A percentile compares a stretch with the other conserved stretches of the same genome.
These are phyloP conservation scores for Sedum album DNA, from an alignment of 164 flowering plant genomes.

Conservation along the genomic window DNA sequence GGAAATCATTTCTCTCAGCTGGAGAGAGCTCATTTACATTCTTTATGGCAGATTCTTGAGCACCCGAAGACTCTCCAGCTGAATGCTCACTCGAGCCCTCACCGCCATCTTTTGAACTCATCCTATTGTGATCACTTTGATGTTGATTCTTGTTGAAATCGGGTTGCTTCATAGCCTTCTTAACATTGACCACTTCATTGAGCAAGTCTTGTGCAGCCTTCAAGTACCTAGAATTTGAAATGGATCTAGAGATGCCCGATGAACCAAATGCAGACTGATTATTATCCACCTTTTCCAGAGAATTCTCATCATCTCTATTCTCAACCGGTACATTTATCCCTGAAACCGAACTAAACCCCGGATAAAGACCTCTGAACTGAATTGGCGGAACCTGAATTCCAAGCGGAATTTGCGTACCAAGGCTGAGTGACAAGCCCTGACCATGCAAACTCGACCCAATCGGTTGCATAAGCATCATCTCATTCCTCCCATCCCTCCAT, in stretches of 20 bases:
- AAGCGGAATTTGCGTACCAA: constrained; percentile 49
- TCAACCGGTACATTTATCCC: constrained; percentile 21
- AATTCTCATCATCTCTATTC: constrained; percentile 14
- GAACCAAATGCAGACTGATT: constrained; percentile 28
- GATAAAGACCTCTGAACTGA: constrained; percentile 21
- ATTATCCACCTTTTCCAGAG: constrained; percentile 20
- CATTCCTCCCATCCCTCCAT: constrained; percentile 64
- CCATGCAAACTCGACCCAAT: constrained; percentile 32
- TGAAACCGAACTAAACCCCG: constrained; percentile 32
- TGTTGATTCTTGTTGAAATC: constrained; percentile 21
- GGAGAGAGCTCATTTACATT: constrained; percentile 33
- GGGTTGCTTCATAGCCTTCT: constrained; percentile 37
- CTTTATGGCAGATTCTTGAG: constrained; percentile 24
- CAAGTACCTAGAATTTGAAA: constrained; percentile 48
- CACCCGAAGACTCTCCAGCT: constrained; percentile 15
- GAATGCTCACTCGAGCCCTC: constrained; percentile 19
- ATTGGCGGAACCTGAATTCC: constrained; percentile 31
- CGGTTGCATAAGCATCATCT: constrained; percentile 45
- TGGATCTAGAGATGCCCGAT: constrained; percentile 25
- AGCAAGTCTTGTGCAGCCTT: constrained; percentile 53
- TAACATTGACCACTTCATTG: constrained; percentile 58
- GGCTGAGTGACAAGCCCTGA: constrained; percentile 62
- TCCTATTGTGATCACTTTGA: constrained; percentile 11
- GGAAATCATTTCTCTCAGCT: constrained; percentile 47
- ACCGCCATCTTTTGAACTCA: constrained; percentile 22